phyloP scores from a whole-genome alignment of 768 basidiomycete genomes.

The Hygrophorus pudorinus region DNA sequence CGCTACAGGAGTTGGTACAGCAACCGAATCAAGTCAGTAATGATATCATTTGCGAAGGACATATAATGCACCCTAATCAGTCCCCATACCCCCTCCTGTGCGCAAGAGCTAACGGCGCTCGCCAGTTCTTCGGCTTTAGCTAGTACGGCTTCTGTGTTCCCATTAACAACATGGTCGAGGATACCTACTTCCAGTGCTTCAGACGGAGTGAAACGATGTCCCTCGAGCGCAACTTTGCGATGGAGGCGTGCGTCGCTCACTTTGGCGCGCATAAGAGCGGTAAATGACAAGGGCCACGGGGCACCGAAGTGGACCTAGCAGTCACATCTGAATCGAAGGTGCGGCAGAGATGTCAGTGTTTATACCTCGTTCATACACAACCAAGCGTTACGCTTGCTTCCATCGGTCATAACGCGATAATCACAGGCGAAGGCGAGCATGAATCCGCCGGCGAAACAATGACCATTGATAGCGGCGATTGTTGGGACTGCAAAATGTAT shows the following conservation, averaged over 20 bases:
- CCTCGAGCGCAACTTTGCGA: conserved; percentile 72
- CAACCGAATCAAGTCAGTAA: not conserved
- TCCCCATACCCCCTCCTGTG: conserved; percentile 60
- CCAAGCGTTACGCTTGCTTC: conserved; percentile 69
- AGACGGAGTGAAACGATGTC: conserved; percentile 62
- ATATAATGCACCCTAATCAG: conserved; percentile 47
- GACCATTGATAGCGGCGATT: conserved; percentile 74
- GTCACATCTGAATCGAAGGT: not conserved
- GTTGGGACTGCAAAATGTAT: conserved; percentile 49
- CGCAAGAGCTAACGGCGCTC: conserved; percentile 36
- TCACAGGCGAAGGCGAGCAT: conserved; percentile 77
- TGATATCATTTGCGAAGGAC: not conserved
- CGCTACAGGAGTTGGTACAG: conserved; percentile 23
- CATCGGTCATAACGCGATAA: conserved; percentile 84
- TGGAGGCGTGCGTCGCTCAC: conserved; percentile 46
- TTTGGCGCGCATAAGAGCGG: conserved; percentile 54
- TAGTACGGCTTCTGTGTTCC: conserved; percentile 49
- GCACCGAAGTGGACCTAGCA: conserved; percentile 76
- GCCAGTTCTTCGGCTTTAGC: conserved; percentile 58
- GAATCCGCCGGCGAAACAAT: conserved; percentile 79
- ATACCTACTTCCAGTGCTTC: conserved; percentile 62
- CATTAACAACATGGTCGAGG: conserved; percentile 59
- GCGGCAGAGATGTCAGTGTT: not conserved
- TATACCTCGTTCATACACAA: conserved; percentile 87
- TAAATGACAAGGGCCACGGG: conserved; percentile 64